Evolutionary conservation across 2,329 filamentous ascomycete genomes (phyloP), one percentile per base, ranked within the genome.

Genomic region (Didymella arachidicola): DNA sequence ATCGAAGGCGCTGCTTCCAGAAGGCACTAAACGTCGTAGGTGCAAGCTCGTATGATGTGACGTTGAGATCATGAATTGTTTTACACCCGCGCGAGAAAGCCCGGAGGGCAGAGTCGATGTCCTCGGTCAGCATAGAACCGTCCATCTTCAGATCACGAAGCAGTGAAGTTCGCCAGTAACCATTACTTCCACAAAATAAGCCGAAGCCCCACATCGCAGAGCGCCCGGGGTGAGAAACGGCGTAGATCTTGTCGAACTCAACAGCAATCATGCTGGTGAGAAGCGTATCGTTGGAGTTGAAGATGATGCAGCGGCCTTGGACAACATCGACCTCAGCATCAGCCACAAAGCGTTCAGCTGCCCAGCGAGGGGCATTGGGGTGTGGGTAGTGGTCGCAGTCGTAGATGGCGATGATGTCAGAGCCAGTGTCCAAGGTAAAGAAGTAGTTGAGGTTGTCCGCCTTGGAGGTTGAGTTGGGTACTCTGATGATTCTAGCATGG

Each of bases 211-310:
- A 82, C 74, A 82, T 78, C 5, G 77, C 73, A 10, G 79, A 77
- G 10, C 81, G 76, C 5, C 81, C 81, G 2, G 81, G 81, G 61
- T 83, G 81, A 11, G 81, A 82, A 11, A 82, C 80, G 2, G 80
- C 81, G 62, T 83, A 83, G 58, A 83, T 83, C 67, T 82, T 82
- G 68, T 83, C 81, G 55, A 83, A 83, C 60, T 83, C 81, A 32
- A 82, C 78, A 2, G 79, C 75, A 16, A 83, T 82, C 79, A 83
- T 79, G 45, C 73, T 77, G 1, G 81, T 77, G 42, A 80, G 72
- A 62, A 81, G 75, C 4, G 72, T 77, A 4, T 79, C 78, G 12
- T 73, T 71, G 5, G 81, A 74, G 65, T 83, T 83, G 71, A 82
- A 81, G 30, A 83, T 73, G 4, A 83, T 76, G 64, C 81, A 83